Percentiles rank a stretch among this genome's conserved stretches.
Evolutionary conservation across 148 eudicot species (phyloP).

Genomic region (Cornus florida): DNA sequence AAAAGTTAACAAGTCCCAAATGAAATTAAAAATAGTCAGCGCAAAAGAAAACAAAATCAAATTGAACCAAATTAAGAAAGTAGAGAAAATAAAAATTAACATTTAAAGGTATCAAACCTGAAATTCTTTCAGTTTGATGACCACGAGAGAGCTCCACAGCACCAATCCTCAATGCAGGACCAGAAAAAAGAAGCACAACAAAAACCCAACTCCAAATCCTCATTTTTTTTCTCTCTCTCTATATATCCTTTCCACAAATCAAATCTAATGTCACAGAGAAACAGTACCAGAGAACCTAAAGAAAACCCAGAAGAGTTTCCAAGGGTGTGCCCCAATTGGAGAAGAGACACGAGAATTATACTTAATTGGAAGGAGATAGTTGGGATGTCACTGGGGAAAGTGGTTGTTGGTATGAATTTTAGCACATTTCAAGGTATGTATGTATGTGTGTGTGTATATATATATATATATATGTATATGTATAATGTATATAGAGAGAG

Average conservation of each 20-base stretch:
- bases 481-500: slow-evolving; percentile 4
- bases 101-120: slow-evolving; percentile 27
- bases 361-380: slow-evolving; percentile 19
- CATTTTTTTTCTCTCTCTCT: slow-evolving; percentile 23
- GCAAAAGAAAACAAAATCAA: background rate
- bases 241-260: background rate
- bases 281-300: background rate
- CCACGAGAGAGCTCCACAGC: slow-evolving; percentile 28
- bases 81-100: background rate
- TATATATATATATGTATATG: background rate
- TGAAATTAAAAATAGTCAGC: background rate
- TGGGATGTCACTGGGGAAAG: slow-evolving; percentile 25
- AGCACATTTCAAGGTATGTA: background rate
- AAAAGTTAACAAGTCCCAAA: background rate
- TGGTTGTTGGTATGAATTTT: slow-evolving; percentile 15
- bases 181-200: slow-evolving; percentile 23
- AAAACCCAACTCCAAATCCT: slow-evolving; percentile 32
- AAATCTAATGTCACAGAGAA: background rate
- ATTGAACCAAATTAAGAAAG: background rate
- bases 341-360: background rate
- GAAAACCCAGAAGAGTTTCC: slow-evolving; percentile 3
- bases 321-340: background rate
- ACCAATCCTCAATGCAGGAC: slow-evolving; percentile 20
- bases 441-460: background rate
- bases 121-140: slow-evolving; percentile 53